A percentile compares a stretch with the other conserved stretches of the same genome.
Conservation (phyloP, 495 filamentous ascomycete species). For the Penicillium cataractarum region DNA sequence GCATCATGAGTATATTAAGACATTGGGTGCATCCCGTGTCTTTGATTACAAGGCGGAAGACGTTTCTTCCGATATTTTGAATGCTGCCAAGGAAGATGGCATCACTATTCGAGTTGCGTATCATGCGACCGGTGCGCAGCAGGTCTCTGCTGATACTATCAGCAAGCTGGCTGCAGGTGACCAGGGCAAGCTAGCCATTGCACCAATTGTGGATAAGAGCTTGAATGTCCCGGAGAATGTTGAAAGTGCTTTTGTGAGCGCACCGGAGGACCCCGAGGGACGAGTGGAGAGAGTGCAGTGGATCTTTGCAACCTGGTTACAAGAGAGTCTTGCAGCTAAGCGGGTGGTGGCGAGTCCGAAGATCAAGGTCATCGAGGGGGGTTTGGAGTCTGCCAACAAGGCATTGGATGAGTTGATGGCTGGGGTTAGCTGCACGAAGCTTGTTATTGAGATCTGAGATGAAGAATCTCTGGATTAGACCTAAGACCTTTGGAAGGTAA, state of each 20-base stretch:
- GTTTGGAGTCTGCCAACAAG: constrained; percentile 19
- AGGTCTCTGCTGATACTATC: constrained; percentile 17
- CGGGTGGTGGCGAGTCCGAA: constrained; percentile 23
- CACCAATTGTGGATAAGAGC: constrained; percentile 13
- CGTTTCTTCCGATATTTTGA: constrained; percentile 12
- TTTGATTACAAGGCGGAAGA: constrained; percentile 21
- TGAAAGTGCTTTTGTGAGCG: constrained; percentile 14
- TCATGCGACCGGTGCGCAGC: constrained; percentile 19
- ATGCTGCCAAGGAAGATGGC: constrained; percentile 14
- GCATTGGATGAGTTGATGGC: constrained; percentile 25
- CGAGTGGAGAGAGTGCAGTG: constrained; percentile 7
- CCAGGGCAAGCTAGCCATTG: constrained; percentile 17
- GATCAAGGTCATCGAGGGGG: constrained; percentile 25
- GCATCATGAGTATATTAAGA: constrained; percentile 21
- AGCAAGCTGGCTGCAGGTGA: constrained; percentile 2
- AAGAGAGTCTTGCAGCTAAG: constrained; percentile 11
- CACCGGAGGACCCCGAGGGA: constrained; percentile 6
- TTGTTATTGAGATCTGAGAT: constrained; percentile 21
- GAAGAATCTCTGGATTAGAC: not conserved
- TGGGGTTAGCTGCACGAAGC: constrained; percentile 25
- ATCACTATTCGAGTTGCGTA: constrained; percentile 8
- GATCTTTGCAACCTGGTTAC: constrained; percentile 21
- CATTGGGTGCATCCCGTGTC: constrained; percentile 14
- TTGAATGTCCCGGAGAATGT: constrained; percentile 18
- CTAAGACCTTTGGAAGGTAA: not conserved